Percentiles rank a stretch among this genome's conserved stretches.
phyloP scores from a whole-genome alignment of 768 basidiomycete genomes.

The Leucosporidium yakuticum region DNA sequence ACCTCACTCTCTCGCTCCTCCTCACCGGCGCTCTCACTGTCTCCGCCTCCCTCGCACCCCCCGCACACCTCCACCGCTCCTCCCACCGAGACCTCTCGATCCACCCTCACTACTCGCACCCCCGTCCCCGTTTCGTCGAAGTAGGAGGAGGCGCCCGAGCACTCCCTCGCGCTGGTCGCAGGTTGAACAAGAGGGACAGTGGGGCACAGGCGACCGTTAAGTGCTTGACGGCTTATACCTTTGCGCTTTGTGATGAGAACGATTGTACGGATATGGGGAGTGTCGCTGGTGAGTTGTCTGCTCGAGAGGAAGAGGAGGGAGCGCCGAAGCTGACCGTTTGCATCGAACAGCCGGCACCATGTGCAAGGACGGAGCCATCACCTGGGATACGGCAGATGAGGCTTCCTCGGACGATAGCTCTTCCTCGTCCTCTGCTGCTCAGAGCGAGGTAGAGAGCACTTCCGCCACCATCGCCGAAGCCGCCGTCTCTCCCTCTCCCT shows the following conservation, averaged over 20 bases:
- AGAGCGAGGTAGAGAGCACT: not conserved
- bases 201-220: constrained; percentile 19
- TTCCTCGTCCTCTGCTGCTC: not conserved
- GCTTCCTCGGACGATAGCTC: constrained; percentile 7
- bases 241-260: constrained; percentile 24
- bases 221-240: constrained; percentile 19
- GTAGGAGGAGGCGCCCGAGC: too few relatives aligned
- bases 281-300: constrained; percentile 16
- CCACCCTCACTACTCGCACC: too few relatives aligned
- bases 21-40: too few relatives aligned
- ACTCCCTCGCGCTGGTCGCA: too few relatives aligned
- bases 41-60: too few relatives aligned
- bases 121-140: too few relatives aligned
- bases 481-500: too few relatives aligned
- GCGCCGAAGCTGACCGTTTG: not conserved
- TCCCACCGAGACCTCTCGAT: too few relatives aligned
- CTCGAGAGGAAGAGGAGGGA: not conserved
- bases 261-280: constrained; percentile 30
- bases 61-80: too few relatives aligned
- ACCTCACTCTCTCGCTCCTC: too few relatives aligned
- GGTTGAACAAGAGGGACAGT: too few relatives aligned
- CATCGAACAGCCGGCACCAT: constrained; percentile 19
- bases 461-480: not conserved
- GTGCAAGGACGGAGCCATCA: constrained; percentile 29
- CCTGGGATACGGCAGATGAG: constrained; percentile 28